These are phyloP conservation scores for Wickerhamomyces bovis DNA, from an alignment of 805 yeast species.

Conservation along the genomic window DNA sequence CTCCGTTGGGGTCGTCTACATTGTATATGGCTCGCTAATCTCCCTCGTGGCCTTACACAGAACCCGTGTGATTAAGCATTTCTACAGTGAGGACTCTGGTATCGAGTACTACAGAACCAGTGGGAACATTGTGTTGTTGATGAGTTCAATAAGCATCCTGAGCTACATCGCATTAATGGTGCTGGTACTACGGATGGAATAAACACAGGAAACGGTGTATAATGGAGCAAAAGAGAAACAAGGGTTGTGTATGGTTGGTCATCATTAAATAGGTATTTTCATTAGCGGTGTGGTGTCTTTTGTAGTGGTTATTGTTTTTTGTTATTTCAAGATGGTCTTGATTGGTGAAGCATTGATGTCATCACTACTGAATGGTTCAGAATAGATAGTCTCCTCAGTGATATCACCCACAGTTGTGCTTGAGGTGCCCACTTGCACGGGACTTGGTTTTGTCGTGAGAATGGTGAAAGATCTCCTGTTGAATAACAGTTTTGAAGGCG, in stretches of 20 bases:
- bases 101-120: slow-evolving; percentile 48
- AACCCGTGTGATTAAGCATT: slow-evolving; percentile 29
- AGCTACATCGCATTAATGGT: slow-evolving; percentile 48
- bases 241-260: neutral
- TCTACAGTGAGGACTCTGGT: slow-evolving; percentile 32
- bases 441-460: slow-evolving; percentile 4
- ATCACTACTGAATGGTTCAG: slow-evolving; percentile 12
- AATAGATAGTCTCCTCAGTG: slow-evolving; percentile 21
- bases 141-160: slow-evolving; percentile 42
- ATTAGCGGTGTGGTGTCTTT: neutral
- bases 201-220: no score
- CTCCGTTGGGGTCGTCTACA: slow-evolving; percentile 61
- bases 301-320: neutral
- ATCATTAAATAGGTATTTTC: neutral
- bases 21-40: slow-evolving; percentile 48
- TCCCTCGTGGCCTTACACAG: slow-evolving; percentile 33
- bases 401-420: slow-evolving; percentile 17
- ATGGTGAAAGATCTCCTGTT: slow-evolving; percentile 14
- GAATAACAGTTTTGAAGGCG: slow-evolving; percentile 6
- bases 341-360: slow-evolving; percentile 6
- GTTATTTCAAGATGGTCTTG: neutral
- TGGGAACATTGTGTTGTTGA: slow-evolving; percentile 52
- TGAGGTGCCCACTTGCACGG: slow-evolving; percentile 1
- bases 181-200: slow-evolving; percentile 37
- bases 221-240: no score